Evolutionary conservation across 2,329 filamentous ascomycete genomes (phyloP), one percentile per base, ranked within the genome.

Genomic region (Helicocarpus griseus): DNA sequence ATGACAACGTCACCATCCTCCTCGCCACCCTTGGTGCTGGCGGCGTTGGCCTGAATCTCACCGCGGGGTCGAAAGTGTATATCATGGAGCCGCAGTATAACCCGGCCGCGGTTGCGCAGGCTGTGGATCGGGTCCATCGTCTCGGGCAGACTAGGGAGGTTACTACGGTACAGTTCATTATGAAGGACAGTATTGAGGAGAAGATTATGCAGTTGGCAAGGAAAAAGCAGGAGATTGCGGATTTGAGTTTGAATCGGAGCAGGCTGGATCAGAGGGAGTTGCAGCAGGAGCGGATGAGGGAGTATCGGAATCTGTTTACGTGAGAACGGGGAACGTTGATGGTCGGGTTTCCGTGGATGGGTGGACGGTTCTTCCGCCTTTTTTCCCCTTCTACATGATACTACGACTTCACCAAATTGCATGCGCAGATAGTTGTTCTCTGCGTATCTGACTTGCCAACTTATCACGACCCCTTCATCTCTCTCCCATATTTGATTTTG

Each of bases 61-160:
- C 90, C 0, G 77, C 87, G 0, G 91, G 85, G 29, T 93, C 83
- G 64, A 86, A 81, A 51, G 91, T 94, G 13, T 97, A 93, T 66
- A 86, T 97, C 61, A 97, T 98, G 91, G 93, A 98, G 66, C 93
- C 93, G 4, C 90, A 96, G 64, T 98, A 91, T 73, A 98, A 98
- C 63, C 93, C 93, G 0, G 90, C 89, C 0, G 89, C 90, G 0
- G 91, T 98, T 68, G 87, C 89, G 4, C 93, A 98, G 70, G 93
- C 93, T 1, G 79, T 97, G 6, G 93, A 97, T 65, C 87, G 93
- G 28, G 88, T 98, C 5, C 90, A 95, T 66, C 83, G 90, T 17
- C 75, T 96, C 1, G 90, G 93, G 0, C 93, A 98, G 73, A 93
- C 81, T 60, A 78, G 93, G n/a, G 80, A 84, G 11, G 93, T 98